phyloP scores from a whole-genome alignment of 768 basidiomycete species.

The Calocera cornea region DNA sequence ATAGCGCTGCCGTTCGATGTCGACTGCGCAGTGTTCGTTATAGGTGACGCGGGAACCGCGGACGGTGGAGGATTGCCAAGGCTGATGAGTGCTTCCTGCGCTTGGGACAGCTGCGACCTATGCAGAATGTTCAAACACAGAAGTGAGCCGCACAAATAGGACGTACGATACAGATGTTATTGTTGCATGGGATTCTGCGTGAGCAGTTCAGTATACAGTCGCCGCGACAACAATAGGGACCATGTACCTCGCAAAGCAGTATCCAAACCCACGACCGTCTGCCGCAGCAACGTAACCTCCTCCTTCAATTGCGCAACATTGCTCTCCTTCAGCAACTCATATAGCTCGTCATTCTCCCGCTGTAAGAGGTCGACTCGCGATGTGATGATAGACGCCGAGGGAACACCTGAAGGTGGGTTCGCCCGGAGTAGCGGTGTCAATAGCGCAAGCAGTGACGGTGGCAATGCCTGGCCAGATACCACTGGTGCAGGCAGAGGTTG shows the following conservation, averaged over 20 bases:
- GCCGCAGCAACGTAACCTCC: conserved; percentile 55
- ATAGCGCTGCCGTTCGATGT: background rate
- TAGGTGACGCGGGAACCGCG: background rate
- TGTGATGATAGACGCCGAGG: conserved; percentile 54
- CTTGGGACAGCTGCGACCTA: background rate
- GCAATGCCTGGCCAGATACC: conserved; percentile 49
- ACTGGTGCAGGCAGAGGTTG: conserved; percentile 42
- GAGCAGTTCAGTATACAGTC: conserved; percentile 7
- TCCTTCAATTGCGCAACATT: conserved; percentile 75
- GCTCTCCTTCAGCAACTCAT: conserved; percentile 54
- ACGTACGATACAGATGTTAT: conserved; percentile 62
- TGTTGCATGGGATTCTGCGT: conserved; percentile 60
- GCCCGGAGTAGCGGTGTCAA: conserved; percentile 48
- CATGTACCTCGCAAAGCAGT: conserved; percentile 56
- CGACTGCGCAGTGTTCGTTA: background rate
- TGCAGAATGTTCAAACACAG: background rate
- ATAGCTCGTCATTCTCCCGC: conserved; percentile 79
- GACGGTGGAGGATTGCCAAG: background rate
- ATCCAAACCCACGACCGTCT: conserved; percentile 56
- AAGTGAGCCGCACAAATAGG: background rate
- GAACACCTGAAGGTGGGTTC: conserved; percentile 35
- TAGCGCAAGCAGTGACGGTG: conserved; percentile 53
- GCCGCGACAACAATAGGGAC: background rate
- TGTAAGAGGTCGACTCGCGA: conserved; percentile 61
- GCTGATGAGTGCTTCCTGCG: background rate